These are phyloP conservation scores for Ascochyta viciae-villosae DNA, from an alignment of 2,329 filamentous ascomycete species.

Conservation along the genomic window DNA sequence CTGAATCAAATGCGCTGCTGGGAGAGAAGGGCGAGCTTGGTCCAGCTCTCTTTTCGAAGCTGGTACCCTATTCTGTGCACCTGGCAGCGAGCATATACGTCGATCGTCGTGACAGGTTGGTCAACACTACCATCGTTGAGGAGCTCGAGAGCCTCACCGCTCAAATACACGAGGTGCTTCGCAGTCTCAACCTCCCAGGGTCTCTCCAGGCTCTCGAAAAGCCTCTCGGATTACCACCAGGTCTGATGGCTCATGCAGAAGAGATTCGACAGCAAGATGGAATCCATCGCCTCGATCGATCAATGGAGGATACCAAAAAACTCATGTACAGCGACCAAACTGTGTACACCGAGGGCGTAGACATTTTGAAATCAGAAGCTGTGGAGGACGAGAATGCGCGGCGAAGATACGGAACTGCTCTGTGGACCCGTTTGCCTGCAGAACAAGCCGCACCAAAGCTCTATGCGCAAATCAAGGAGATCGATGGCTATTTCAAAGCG, in stretches of 20 bases:
- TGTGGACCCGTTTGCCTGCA: constrained; percentile 78
- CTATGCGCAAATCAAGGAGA: constrained; percentile 77
- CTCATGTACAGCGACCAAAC: constrained; percentile 80
- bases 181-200: constrained; percentile 86
- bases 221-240: constrained; percentile 86
- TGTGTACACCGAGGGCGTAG: constrained; percentile 83
- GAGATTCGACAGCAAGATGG: constrained; percentile 93
- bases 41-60: constrained; percentile 82
- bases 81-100: constrained; percentile 95
- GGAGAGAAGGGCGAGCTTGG: constrained; percentile 84
- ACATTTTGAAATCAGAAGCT: constrained; percentile 78
- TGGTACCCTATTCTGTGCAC: constrained; percentile 95
- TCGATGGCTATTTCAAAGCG: constrained; percentile 84
- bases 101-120: constrained; percentile 85
- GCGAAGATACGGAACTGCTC: constrained; percentile 81
- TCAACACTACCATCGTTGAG: constrained; percentile 86
- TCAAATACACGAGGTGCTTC: constrained; percentile 77
- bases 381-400: constrained; percentile 81
- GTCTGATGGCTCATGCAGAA: constrained; percentile 86
- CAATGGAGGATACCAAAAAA: constrained; percentile 88
- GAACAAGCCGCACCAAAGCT: constrained; percentile 74
- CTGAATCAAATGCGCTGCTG: constrained; percentile 78
- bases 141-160: constrained; percentile 83
- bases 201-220: constrained; percentile 95
- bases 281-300: constrained; percentile 75